These are phyloP conservation scores for Yamadazyma takamatsuzukensis DNA, from an alignment of 805 yeast species.

Conservation along the genomic window DNA sequence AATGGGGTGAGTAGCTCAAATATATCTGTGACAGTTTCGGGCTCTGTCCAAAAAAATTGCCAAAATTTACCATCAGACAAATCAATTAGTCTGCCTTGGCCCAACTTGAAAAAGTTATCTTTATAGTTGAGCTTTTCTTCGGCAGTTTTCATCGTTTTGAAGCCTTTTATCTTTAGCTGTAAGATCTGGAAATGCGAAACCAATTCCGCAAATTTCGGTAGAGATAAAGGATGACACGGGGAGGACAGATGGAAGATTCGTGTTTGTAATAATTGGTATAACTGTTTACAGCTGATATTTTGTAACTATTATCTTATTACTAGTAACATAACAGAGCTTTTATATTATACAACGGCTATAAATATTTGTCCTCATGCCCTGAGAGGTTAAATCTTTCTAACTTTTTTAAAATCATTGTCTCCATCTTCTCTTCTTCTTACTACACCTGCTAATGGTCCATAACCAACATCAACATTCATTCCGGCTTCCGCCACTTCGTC, in stretches of 20 bases:
- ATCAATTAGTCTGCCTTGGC: slow-evolving; percentile 40
- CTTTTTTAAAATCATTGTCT: slow-evolving; percentile 9
- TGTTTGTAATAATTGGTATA: too few species aligned
- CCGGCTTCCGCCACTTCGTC: slow-evolving; percentile 26
- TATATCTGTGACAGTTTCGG: slow-evolving; percentile 53
- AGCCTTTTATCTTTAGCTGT: background rate
- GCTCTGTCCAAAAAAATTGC: slow-evolving; percentile 30
- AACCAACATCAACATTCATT: slow-evolving; percentile 41
- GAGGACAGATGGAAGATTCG: too few species aligned
- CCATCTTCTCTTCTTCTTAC: slow-evolving; percentile 26
- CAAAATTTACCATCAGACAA: slow-evolving; percentile 24
- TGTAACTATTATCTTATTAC: too few species aligned
- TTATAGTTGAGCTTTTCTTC: slow-evolving; percentile 63
- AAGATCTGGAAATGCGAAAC: too few species aligned
- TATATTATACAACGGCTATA: too few species aligned
- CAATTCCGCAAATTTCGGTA: too few species aligned
- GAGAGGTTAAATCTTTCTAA: slow-evolving; percentile 5
- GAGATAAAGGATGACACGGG: too few species aligned
- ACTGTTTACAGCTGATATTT: too few species aligned
- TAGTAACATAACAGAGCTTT: too few species aligned
- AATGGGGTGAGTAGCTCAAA: slow-evolving; percentile 51
- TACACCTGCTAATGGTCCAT: slow-evolving; percentile 31
- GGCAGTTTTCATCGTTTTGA: slow-evolving; percentile 74
- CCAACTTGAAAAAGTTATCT: slow-evolving; percentile 57
- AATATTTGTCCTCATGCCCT: background rate